Conservation (phyloP, 345 rosid species). For the Aquilaria sinensis region DNA sequence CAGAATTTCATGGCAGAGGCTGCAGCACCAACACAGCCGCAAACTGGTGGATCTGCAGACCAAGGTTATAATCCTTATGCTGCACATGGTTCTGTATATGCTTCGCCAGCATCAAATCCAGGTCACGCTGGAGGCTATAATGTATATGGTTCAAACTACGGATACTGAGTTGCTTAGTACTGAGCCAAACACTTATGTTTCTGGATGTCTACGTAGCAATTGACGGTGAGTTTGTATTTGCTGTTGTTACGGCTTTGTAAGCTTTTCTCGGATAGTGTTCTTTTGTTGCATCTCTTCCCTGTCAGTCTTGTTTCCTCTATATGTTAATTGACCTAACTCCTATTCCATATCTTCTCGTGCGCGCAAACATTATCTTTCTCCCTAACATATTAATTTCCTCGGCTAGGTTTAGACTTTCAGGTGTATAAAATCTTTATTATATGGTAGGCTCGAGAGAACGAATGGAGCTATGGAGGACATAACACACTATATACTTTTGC, state of each 20-base stretch:
- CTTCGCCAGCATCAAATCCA: conserved; percentile 74
- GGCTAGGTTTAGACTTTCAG: no score
- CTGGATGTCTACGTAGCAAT: neutral
- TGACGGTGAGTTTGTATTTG: conserved; percentile 3
- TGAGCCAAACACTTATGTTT: conserved; percentile 15
- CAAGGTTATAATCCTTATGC: conserved; percentile 91
- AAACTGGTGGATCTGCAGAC: conserved; percentile 45
- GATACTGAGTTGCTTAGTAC: conserved; percentile 61
- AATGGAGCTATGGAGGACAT: no score
- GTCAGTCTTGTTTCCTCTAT: neutral
- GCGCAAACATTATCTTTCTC: no score
- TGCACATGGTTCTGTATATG: conserved; percentile 67
- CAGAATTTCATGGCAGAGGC: conserved; percentile 15
- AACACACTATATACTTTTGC: no score
- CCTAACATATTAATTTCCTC: no score
- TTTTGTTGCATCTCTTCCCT: conserved; percentile 9
- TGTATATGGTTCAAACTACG: conserved; percentile 68
- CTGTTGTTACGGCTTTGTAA: conserved; percentile 2
- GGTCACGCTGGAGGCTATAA: conserved; percentile 47
- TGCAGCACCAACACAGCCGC: conserved; percentile 14
- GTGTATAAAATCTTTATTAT: no score
- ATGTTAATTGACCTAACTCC: no score
- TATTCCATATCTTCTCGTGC: no score
- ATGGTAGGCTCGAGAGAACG: no score
- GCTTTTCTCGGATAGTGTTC: neutral